These are phyloP conservation scores for Aspergillus pseudoterreus DNA, from an alignment of 2,329 filamentous ascomycete species.

Conservation along the genomic window DNA sequence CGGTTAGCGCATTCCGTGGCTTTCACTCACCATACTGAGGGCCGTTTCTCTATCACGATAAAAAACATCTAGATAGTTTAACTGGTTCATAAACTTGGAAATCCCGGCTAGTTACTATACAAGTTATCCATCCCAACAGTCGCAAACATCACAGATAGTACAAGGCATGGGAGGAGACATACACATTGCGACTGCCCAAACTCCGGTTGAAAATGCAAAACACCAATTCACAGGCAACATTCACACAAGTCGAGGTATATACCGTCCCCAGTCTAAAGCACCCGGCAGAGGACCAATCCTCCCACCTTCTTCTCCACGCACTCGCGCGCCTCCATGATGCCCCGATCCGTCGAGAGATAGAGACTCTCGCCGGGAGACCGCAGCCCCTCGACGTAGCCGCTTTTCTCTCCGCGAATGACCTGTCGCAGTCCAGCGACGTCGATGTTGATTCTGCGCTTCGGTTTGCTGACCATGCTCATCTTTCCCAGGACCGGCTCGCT, in stretches of 20 bases:
- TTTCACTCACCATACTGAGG: too few relatives aligned
- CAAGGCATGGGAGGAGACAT: conserved; percentile 27
- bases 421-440: conserved; percentile 58
- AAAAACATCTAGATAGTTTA: not conserved
- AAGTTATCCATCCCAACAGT: conserved; percentile 34
- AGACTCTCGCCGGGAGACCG: conserved; percentile 75
- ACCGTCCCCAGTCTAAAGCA: conserved; percentile 30
- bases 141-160: conserved; percentile 22
- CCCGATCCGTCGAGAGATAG: conserved; percentile 72
- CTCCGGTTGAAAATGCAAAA: conserved; percentile 36
- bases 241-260: conserved; percentile 9
- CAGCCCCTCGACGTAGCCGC: conserved; percentile 66
- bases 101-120: conserved; percentile 33
- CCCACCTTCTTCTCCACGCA: conserved; percentile 76
- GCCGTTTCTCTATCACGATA: not conserved
- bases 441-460: conserved; percentile 68
- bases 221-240: conserved; percentile 16
- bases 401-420: conserved; percentile 66
- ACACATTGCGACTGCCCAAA: conserved; percentile 31
- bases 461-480: conserved; percentile 66
- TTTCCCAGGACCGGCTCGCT: conserved; percentile 72
- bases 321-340: conserved; percentile 77
- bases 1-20: too few relatives aligned
- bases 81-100: conserved; percentile 18
- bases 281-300: conserved; percentile 73